Percentiles rank a stretch among this genome's conserved stretches.
Evolutionary conservation across 768 basidiomycete species (phyloP).

Genomic region (Russula olivacea): DNA sequence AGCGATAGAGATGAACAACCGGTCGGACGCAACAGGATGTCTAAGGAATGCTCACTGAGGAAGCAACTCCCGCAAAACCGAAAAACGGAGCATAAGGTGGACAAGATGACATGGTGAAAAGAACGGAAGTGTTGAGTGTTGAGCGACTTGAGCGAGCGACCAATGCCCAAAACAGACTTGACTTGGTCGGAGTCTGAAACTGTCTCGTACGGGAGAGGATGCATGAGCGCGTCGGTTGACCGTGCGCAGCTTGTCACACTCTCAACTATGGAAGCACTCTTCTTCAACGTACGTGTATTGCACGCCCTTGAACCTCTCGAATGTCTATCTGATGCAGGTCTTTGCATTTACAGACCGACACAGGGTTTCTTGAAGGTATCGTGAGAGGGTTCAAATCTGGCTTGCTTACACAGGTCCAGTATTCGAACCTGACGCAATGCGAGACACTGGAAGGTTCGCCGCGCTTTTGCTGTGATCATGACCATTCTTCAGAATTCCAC

Average conservation of each 20-base stretch:
- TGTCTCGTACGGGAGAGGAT: neutral
- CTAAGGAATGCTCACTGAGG: constrained; percentile 56
- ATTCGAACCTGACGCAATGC: constrained; percentile 92
- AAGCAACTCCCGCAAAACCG: constrained; percentile 94
- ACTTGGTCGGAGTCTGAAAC: constrained; percentile 24
- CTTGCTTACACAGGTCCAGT: constrained; percentile 83
- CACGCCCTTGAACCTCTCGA: constrained; percentile 3
- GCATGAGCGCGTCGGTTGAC: neutral
- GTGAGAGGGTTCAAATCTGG: constrained; percentile 92
- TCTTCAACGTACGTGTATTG: constrained; percentile 67
- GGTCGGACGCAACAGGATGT: neutral
- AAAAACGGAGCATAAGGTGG: constrained; percentile 98
- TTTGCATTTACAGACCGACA: constrained; percentile 46
- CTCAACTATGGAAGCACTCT: constrained; percentile 71
- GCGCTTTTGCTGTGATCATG: neutral
- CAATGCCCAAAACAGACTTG: neutral
- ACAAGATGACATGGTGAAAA: constrained; percentile 41
- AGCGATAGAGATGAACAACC: neutral
- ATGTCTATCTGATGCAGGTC: constrained; percentile 29
- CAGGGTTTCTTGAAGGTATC: constrained; percentile 75
- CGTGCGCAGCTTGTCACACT: constrained; percentile 1
- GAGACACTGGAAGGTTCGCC: constrained; percentile 87
- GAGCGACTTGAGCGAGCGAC: neutral
- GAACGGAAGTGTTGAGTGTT: neutral
- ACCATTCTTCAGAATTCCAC: neutral